Evolutionary conservation across 345 rosid species (phyloP).

Genomic region (Erucastrum elatum): DNA sequence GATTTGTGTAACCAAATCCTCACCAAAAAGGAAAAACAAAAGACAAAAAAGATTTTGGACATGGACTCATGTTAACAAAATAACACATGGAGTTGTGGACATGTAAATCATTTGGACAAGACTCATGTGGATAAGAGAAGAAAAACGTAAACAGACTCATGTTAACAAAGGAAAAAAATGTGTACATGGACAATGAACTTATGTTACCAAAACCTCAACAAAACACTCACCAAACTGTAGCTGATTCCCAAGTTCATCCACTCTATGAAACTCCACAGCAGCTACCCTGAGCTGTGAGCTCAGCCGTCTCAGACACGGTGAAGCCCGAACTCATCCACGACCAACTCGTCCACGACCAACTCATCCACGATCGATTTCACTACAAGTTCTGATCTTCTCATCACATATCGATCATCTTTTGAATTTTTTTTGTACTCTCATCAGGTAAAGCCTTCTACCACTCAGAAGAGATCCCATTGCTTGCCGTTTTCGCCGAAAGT

Average conservation of each 20-base stretch:
- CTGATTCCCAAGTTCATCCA: too few relatives aligned
- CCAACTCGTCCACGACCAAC: too few relatives aligned
- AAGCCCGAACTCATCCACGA: too few relatives aligned
- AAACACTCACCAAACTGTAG: neutral
- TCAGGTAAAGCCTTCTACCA: conserved; percentile 52
- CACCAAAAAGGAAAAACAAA: too few relatives aligned
- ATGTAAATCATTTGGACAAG: too few relatives aligned
- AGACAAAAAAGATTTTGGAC: too few relatives aligned
- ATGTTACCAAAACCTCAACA: neutral
- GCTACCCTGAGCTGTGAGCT: neutral
- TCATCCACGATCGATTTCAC: too few relatives aligned
- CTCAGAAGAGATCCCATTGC: conserved; percentile 59
- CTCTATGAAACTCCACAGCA: too few relatives aligned
- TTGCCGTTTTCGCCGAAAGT: conserved; percentile 63
- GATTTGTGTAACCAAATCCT: too few relatives aligned
- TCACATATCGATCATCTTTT: neutral
- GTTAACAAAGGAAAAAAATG: neutral
- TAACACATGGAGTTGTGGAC: too few relatives aligned
- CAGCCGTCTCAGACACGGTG: neutral
- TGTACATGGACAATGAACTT: neutral
- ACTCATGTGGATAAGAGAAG: neutral
- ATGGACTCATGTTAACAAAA: too few relatives aligned
- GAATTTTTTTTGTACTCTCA: too few relatives aligned
- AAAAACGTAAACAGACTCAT: neutral
- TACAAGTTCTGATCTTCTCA: neutral